Percentiles rank a stretch among this genome's conserved stretches.
These are phyloP conservation scores for Morella rubra DNA, from an alignment of 306 rosid species.

Conservation along the genomic window DNA sequence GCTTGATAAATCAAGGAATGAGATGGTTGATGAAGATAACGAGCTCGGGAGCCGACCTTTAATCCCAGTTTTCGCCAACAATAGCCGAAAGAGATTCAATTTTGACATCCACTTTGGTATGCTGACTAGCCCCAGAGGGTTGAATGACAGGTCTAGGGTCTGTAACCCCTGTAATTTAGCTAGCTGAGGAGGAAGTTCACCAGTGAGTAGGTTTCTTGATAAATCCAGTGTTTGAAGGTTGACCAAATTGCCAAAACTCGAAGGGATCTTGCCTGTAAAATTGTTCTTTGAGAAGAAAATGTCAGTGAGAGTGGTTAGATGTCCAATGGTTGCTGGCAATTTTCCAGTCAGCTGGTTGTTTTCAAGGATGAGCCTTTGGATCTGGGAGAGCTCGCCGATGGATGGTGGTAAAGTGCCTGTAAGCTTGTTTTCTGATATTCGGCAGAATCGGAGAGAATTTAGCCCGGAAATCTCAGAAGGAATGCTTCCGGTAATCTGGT, in stretches of 20 bases:
- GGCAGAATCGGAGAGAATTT: constrained; percentile 41
- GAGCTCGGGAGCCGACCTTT: constrained; percentile 47
- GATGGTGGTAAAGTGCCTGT: constrained; percentile 48
- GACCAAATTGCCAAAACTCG: constrained; percentile 44
- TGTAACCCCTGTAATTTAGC: constrained; percentile 37
- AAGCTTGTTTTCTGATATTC: constrained; percentile 47
- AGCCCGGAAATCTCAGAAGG: constrained; percentile 58
- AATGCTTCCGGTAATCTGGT: constrained; percentile 42
- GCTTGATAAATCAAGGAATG: constrained; percentile 52
- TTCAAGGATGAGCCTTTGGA: constrained; percentile 48
- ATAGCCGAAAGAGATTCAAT: constrained; percentile 44
- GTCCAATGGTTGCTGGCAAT: constrained; percentile 51
- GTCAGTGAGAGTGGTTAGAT: constrained; percentile 41
- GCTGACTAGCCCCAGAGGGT: constrained; percentile 41
- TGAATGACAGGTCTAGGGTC: constrained; percentile 50
- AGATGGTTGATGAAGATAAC: constrained; percentile 49
- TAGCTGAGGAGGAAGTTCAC: constrained; percentile 48
- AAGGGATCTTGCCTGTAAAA: constrained; percentile 51
- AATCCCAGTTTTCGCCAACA: constrained; percentile 49
- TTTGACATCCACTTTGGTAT: constrained; percentile 50
- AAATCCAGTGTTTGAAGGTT: constrained; percentile 46
- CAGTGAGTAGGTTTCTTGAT: constrained; percentile 38
- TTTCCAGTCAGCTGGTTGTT: constrained; percentile 52
- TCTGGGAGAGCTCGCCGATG: constrained; percentile 49
- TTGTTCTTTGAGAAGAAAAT: constrained; percentile 50